A percentile compares a stretch with the other conserved stretches of the same genome.
These are phyloP conservation scores for Furculomyces boomerangus DNA, from an alignment of 371 early-diverging fungal genomes.

Conservation along the genomic window DNA sequence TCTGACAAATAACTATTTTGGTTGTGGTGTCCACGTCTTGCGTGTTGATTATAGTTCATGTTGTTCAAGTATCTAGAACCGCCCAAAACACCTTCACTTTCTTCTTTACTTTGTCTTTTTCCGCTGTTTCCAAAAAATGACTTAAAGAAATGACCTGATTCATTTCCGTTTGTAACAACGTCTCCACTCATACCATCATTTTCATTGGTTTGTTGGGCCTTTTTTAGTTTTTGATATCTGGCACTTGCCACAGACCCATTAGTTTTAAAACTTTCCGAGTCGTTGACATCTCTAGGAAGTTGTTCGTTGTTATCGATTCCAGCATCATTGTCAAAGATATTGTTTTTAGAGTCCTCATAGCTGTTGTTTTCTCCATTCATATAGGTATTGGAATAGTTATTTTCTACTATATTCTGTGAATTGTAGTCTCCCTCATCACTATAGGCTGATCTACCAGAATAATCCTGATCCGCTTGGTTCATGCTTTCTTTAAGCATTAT, in stretches of 20 bases:
- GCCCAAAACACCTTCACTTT: no score
- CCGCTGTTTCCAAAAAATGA: constrained; percentile 55
- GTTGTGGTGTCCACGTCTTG: no score
- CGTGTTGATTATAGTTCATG: no score
- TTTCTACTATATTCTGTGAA: no score
- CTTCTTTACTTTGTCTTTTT: no score
- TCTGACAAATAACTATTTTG: no score
- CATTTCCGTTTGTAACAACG: background rate
- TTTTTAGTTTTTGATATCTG: no score
- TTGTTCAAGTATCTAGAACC: no score
- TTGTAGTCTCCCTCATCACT: background rate
- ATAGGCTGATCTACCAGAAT: background rate
- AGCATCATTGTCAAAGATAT: background rate
- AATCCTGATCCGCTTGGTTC: background rate
- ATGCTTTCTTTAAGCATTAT: no score
- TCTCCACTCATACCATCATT: background rate
- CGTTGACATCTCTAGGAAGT: background rate
- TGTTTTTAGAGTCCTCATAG: background rate
- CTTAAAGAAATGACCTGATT: constrained; percentile 45
- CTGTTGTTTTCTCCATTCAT: background rate
- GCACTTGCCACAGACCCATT: background rate
- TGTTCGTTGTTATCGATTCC: background rate
- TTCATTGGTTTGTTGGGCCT: background rate
- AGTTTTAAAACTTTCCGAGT: background rate
- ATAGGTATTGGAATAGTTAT: no score